Conservation (phyloP, 2,329 filamentous ascomycete species). For the Chaetomiaceae sp. region DNA sequence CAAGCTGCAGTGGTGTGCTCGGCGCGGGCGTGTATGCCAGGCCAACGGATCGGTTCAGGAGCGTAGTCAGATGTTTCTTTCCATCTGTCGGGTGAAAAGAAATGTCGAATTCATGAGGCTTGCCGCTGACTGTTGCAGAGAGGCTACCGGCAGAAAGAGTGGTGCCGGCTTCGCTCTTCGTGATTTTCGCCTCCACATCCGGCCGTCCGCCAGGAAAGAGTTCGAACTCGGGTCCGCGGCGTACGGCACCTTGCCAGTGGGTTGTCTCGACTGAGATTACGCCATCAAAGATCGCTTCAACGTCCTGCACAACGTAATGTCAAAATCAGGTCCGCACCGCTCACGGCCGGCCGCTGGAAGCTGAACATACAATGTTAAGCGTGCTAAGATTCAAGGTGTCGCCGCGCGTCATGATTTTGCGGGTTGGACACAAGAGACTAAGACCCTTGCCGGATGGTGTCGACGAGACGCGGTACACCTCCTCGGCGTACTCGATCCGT, state of each 20-base stretch:
- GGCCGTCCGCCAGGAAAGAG: conserved; percentile 49
- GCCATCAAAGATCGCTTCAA: conserved; percentile 51
- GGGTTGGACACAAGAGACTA: conserved; percentile 52
- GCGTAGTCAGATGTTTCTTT: conserved; percentile 46
- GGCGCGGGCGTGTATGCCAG: conserved; percentile 50
- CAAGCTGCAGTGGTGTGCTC: conserved; percentile 46
- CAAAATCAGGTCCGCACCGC: not conserved
- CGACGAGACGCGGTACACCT: conserved; percentile 48
- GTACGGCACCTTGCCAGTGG: conserved; percentile 49
- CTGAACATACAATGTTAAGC: conserved; percentile 43
- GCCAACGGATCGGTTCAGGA: conserved; percentile 50
- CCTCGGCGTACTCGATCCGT: conserved; percentile 59
- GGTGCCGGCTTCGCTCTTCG: conserved; percentile 38
- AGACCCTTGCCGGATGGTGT: conserved; percentile 39
- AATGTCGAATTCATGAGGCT: conserved; percentile 48
- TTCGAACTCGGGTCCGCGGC: conserved; percentile 51
- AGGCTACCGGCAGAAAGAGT: conserved; percentile 46
- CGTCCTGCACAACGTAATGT: conserved; percentile 31
- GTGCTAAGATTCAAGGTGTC: conserved; percentile 52
- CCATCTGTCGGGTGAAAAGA: conserved; percentile 46
- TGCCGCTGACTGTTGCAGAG: conserved; percentile 44
- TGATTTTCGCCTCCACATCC: conserved; percentile 33
- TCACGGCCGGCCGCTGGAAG: not conserved
- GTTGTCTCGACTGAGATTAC: conserved; percentile 54
- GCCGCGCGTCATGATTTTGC: conserved; percentile 46